Evolutionary conservation across 2,329 filamentous ascomycete species (phyloP), one percentile per base, ranked within the genome.

Genomic region (Shiraia sp.): DNA sequence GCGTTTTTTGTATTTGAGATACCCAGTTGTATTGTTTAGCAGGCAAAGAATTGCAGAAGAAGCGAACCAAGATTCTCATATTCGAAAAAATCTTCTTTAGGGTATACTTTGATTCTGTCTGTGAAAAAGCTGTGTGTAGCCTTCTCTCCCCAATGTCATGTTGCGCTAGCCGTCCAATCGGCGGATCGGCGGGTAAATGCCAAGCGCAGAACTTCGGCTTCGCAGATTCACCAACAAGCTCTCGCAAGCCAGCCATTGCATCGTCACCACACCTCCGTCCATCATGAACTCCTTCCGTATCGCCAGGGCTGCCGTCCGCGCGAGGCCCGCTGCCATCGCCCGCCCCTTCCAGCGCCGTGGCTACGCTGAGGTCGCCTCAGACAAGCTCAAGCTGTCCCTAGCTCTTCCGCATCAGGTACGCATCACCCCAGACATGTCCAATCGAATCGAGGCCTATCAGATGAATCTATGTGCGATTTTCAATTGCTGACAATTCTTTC

Each of bases 331-430:
- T 68, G 81, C 86, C 72, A 78, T 92, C 75, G 82, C 86, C 73
- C 79, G 83, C 61, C 84, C 87, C 63, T 68, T 89, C 58, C 87
- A 91, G 80, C 87, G 90, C 75, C 85, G 93, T 81, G 86, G 86
- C 66, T 99, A 99, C 74, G 93, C 75, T 63, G 75, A 78, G 62
- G 75, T 77, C 58, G 75, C 74, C 58, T 66, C 73, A 44, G 75
- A 78, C 72, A 78, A 78, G 72, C 95, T 99, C 82, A 95, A 95
- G 86, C 86, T 99, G 79, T 96, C 90, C 81, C 81, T 99, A 79
- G 85, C 88, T 73, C 88, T 99, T 65, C 93, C 93, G 78, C 92
- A 97, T 79, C 88, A 96, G 90, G 93, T 97, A 90, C 76, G 88
- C 55, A 54, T 44, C 45, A 35, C 44, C 53, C 4, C 19, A 22